These are phyloP conservation scores for Arthrobotrys sphaeroides DNA, from an alignment of 2,329 filamentous ascomycete species.

Conservation along the genomic window DNA sequence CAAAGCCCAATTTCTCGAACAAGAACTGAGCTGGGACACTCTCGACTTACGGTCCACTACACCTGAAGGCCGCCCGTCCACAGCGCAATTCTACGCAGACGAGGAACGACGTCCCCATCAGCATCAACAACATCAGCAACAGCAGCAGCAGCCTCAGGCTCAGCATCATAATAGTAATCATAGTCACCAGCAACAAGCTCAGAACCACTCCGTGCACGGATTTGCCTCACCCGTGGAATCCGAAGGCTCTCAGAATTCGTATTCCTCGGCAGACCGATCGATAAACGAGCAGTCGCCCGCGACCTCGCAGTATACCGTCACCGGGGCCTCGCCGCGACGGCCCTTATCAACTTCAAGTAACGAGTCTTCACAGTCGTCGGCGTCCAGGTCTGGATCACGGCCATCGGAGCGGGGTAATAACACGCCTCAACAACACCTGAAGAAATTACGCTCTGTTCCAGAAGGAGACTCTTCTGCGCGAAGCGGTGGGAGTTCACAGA, in stretches of 20 bases:
- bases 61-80: constrained; percentile 34
- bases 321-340: constrained; percentile 26
- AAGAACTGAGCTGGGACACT: constrained; percentile 51
- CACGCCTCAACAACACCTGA: constrained; percentile 55
- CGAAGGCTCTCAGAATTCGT: constrained; percentile 37
- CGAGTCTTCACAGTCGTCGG: constrained; percentile 46
- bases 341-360: constrained; percentile 48
- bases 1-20: constrained; percentile 51
- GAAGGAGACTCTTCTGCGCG: constrained; percentile 42
- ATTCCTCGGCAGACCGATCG: constrained; percentile 43
- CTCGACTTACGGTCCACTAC: constrained; percentile 25
- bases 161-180: constrained; percentile 5
- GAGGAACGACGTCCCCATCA: constrained; percentile 14
- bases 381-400: constrained; percentile 48
- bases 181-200: background rate
- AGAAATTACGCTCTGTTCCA: constrained; percentile 55
- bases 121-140: constrained; percentile 7
- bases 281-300: constrained; percentile 39
- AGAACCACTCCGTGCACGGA: constrained; percentile 42
- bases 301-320: constrained; percentile 36
- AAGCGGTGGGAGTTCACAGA: constrained; percentile 49
- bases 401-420: constrained; percentile 48
- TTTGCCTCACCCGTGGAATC: constrained; percentile 39
- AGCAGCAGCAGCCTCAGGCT: background rate
- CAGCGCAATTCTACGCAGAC: constrained; percentile 30